Evolutionary conservation across 2,329 filamentous ascomycete species (phyloP), one percentile per base, ranked within the genome.

Genomic region (Penicillium sp.): DNA sequence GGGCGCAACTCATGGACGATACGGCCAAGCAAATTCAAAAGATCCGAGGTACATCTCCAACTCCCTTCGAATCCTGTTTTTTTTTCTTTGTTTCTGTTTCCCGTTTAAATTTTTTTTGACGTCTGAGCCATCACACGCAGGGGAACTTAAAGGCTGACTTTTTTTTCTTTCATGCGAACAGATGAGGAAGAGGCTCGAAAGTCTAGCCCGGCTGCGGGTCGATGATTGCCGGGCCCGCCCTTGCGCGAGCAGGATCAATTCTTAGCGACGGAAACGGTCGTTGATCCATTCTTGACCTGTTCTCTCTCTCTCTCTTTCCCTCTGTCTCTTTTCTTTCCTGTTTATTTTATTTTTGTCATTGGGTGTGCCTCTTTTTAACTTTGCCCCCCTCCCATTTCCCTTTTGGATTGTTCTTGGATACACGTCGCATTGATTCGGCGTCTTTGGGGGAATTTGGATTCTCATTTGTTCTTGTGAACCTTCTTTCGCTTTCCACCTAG

Each of bases 1-100:
- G 54, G 54, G 50, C 47, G 2, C 50, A 57, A 44, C 35, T 57
- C 37, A 49, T 55, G 49, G 47, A 57, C 35, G 46, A 53, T 24
- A 57, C 50, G 12, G 44, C 52, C 40, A 45, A 42, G 43, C 50
- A 55, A 9, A 46, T 57, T 32, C 45, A 51, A 39, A 53, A 49
- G 37, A 55, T 57, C 38, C 43, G 45, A 50, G 50, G 54, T 57
- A 45, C 27, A 47, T 36, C 9, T 34, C 12, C 28, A n/a, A 26
- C 4, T 11, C 36, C 6, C 35, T 37, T 25, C 26, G 7, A 24
- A 13, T 13, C 34, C 42, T 34, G 32, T 18, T 18, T 18, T 18
- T 18, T 18, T 18, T 18, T 18, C 18, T 18, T 18, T 18, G 2
- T 18, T 18, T 18, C 18, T 3, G 18, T 18, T 18, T 18, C 18